phyloP scores from a whole-genome alignment of 2,329 filamentous ascomycete species.

The Leptoxyphium fumago region DNA sequence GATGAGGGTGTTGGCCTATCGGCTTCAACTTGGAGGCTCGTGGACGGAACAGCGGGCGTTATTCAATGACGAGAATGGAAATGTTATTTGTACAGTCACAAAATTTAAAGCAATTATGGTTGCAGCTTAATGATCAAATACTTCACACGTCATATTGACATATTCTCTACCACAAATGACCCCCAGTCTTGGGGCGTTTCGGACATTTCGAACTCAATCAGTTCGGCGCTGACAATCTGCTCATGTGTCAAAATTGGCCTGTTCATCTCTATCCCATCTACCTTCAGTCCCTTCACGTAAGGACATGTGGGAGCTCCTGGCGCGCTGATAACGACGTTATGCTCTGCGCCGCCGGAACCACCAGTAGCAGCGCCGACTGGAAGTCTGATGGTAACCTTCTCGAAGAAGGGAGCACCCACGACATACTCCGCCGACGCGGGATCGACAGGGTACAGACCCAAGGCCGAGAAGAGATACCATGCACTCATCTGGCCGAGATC shows the following conservation, averaged over 20 bases:
- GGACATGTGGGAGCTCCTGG: slow-evolving; percentile 26
- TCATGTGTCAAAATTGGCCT: slow-evolving; percentile 25
- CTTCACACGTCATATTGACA: neutral
- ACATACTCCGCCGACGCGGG: slow-evolving; percentile 32
- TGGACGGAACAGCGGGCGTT: too few relatives aligned
- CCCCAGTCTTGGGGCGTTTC: slow-evolving; percentile 23
- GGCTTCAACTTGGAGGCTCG: too few relatives aligned
- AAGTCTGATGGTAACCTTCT: slow-evolving; percentile 26
- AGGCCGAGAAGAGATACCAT: slow-evolving; percentile 34
- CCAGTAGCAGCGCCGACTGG: slow-evolving; percentile 21
- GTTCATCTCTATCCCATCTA: slow-evolving; percentile 25
- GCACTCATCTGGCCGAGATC: slow-evolving; percentile 38
- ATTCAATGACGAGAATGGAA: too few relatives aligned
- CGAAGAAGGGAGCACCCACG: slow-evolving; percentile 33
- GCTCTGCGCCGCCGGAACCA: slow-evolving; percentile 12
- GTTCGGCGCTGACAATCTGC: slow-evolving; percentile 25
- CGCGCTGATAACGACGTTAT: slow-evolving; percentile 25
- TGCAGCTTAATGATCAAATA: too few relatives aligned
- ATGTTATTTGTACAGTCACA: too few relatives aligned
- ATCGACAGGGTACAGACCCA: slow-evolving; percentile 35
- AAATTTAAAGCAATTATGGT: too few relatives aligned
- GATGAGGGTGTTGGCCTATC: too few relatives aligned
- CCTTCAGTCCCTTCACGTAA: slow-evolving; percentile 26
- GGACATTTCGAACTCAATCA: slow-evolving; percentile 33
- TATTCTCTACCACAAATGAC: neutral